Conservation (phyloP, 1,284 basidiomycete genomes). For the Peniophora sp. region DNA sequence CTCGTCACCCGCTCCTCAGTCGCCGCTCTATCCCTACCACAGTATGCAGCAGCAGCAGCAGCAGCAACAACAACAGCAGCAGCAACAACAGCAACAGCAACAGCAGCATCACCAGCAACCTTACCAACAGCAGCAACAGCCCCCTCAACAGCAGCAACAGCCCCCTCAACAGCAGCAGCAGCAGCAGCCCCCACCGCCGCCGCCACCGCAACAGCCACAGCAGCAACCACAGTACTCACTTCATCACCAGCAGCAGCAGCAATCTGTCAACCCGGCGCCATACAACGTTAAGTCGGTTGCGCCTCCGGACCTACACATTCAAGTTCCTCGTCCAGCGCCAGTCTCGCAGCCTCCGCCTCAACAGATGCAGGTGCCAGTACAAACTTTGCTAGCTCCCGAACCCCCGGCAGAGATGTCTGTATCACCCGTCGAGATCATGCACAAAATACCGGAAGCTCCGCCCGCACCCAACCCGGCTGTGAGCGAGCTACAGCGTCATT, state of each 20-base stretch:
- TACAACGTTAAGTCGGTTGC: conserved; percentile 5
- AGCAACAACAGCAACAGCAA: conserved; percentile 6
- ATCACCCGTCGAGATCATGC: conserved; percentile 12
- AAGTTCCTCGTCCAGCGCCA: background rate
- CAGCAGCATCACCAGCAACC: conserved; percentile 6
- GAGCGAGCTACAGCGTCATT: conserved; percentile 52
- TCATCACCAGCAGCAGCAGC: conserved; percentile 1
- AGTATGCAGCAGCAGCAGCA: conserved; percentile 21
- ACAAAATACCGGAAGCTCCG: conserved; percentile 9
- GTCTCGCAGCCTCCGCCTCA: conserved; percentile 10
- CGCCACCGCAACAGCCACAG: conserved; percentile 10
- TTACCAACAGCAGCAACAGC: conserved; percentile 22
- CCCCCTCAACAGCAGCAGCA: conserved; percentile 6
- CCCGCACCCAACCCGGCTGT: conserved; percentile 3
- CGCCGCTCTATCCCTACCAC: background rate
- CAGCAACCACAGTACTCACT: conserved; percentile 6
- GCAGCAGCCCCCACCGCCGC: conserved; percentile 10
- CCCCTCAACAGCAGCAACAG: conserved; percentile 4
- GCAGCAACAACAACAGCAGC: conserved; percentile 2
- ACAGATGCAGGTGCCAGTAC: conserved; percentile 11
- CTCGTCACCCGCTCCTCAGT: too few relatives aligned
- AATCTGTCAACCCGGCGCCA: conserved; percentile 3
- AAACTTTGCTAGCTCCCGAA: conserved; percentile 1
- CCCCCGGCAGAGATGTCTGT: background rate
- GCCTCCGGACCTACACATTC: background rate